Base-by-base conservation (phyloP, 2,329 filamentous ascomycete genomes). In the Aschersonia sp. region DNA sequence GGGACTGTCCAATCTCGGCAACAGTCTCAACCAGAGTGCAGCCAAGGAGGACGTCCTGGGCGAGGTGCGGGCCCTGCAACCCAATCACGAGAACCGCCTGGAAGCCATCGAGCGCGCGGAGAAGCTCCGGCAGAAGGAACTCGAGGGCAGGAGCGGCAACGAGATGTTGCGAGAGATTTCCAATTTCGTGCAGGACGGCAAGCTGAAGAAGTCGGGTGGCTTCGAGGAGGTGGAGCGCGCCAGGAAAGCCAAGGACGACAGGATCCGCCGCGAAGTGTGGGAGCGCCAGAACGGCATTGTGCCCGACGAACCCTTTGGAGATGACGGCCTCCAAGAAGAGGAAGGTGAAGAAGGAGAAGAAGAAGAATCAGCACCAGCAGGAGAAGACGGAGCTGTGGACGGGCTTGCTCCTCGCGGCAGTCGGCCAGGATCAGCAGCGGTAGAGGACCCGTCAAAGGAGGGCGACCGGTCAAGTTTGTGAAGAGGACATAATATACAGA, bases 81-180 rank as follows among this genome's bases (percentile, higher is more conserved):
- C 90, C 1, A 97, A 98, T 59, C 92, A 98, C 63, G 88, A 96
- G 63, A 81, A 86, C 55, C 78, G 92, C 37, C 72, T 98, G 0
- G 92, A 97, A 65, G 92, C 92, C 37, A 98, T 98, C 55, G 89
- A 97, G 63, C 81, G 92, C n/a, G 92, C 92, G 0, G 92, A 97
- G 67, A 92, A 89, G 68, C 75, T 88, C 6, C 76, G 92, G 29
- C 85, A 92, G 64, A 88, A 87, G 60, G 92, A 98, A 61, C 75
- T 98, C 1, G 85, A 87, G 61, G 82, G 71, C 52, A 78, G 92
- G 2, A 73, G 72, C 30, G 85, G 83, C 37, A 85, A 87, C 56
- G 72, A 75, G 32, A 83, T 98, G 59, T 87, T 85, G 62, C 85
- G 85, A 56, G 92, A 98, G 63, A 76, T 98, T 7, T 78, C 79